phyloP scores from a whole-genome alignment of 805 yeast genomes.

The Starmerella lactis-condensi region DNA sequence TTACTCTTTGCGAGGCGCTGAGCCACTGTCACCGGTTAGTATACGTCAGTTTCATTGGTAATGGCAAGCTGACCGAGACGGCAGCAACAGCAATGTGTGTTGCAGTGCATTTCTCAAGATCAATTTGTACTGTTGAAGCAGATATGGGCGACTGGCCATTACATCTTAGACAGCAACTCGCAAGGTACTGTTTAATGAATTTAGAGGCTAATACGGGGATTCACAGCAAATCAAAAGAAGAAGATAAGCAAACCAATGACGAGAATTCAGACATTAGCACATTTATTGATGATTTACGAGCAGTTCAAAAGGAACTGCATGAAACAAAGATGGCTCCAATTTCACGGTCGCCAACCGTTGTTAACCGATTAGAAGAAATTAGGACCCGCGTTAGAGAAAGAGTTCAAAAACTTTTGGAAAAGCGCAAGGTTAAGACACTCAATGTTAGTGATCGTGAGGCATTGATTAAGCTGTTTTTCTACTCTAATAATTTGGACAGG shows the following conservation, averaged over 20 bases:
- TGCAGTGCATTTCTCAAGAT: slow-evolving; percentile 45
- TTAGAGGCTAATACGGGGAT: slow-evolving; percentile 30
- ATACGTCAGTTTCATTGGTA: slow-evolving; percentile 53
- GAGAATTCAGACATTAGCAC: slow-evolving; percentile 10
- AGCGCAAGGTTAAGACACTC: slow-evolving; percentile 11
- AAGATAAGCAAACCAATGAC: slow-evolving; percentile 3
- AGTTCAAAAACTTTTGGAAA: slow-evolving; percentile 12
- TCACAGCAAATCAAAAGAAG: neutral
- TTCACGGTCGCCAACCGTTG: slow-evolving; percentile 1
- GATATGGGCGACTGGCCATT: slow-evolving; percentile 46
- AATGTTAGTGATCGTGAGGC: slow-evolving; percentile 15
- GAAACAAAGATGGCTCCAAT: neutral
- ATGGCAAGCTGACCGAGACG: slow-evolving; percentile 36
- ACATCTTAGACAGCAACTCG: slow-evolving; percentile 48
- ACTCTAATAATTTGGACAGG: slow-evolving; percentile 14
- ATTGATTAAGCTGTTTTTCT: slow-evolving; percentile 15
- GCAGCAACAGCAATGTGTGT: slow-evolving; percentile 49
- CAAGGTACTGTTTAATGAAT: slow-evolving; percentile 64
- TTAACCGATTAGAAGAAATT: slow-evolving; percentile 12
- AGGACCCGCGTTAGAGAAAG: slow-evolving; percentile 12
- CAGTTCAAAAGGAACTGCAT: slow-evolving; percentile 4
- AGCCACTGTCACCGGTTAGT: slow-evolving; percentile 49
- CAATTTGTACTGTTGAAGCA: slow-evolving; percentile 50
- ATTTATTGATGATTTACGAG: slow-evolving; percentile 12
- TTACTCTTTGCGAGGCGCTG: slow-evolving; percentile 45